A percentile compares a stretch with the other conserved stretches of the same genome.
Conservation (phyloP, 1,284 basidiomycete genomes). For the Ustilago nuda region DNA sequence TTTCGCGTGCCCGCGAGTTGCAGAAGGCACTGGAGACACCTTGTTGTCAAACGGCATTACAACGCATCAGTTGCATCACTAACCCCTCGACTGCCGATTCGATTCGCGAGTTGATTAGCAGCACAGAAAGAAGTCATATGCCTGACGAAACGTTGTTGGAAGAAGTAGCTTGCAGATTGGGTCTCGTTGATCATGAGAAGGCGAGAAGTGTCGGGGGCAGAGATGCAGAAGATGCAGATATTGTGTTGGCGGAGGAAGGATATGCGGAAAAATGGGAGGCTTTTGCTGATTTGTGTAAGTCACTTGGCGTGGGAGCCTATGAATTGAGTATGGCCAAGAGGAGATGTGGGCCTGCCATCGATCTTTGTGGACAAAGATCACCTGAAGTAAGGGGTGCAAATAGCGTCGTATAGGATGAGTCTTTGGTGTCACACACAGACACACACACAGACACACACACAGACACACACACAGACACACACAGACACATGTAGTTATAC, state of each 20-base stretch:
- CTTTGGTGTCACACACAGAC: neutral
- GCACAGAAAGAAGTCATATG: conserved; percentile 20
- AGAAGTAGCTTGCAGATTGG: conserved; percentile 16
- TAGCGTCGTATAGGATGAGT: neutral
- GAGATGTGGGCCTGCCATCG: conserved; percentile 47
- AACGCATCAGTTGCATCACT: neutral
- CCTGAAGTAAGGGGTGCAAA: too few relatives aligned
- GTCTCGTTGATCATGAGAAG: conserved; percentile 39
- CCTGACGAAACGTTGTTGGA: conserved; percentile 40
- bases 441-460: too few relatives aligned
- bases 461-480: too few relatives aligned
- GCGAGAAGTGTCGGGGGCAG: conserved; percentile 16
- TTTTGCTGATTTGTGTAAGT: conserved; percentile 25
- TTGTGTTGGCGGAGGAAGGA: conserved; percentile 32
- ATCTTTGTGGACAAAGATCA: conserved; percentile 15
- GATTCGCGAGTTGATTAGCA: conserved; percentile 28
- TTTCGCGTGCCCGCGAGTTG: conserved; percentile 35
- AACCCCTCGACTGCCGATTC: neutral
- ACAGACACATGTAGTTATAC: conserved; percentile 26
- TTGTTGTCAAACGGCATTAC: conserved; percentile 15
- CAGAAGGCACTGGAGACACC: conserved; percentile 16
- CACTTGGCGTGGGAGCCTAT: conserved; percentile 32
- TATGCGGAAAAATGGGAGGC: conserved; percentile 33
- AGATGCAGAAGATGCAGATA: conserved; percentile 30
- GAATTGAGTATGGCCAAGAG: conserved; percentile 32